Evolutionary conservation across 2,329 filamentous ascomycete species (phyloP).

Genomic region (Thermoascus crustaceus): DNA sequence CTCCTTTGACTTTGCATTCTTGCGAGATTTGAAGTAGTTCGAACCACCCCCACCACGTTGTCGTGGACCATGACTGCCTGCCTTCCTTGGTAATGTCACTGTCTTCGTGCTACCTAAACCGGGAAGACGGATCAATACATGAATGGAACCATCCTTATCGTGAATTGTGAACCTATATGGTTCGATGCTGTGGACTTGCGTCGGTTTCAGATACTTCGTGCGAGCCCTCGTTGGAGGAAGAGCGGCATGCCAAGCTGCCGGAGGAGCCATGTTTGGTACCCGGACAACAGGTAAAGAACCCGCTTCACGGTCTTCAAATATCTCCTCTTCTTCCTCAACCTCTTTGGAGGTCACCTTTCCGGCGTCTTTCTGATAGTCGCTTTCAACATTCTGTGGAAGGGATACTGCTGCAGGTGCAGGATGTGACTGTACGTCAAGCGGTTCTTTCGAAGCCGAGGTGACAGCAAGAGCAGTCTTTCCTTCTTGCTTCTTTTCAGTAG

Average conservation of each 20-base stretch:
- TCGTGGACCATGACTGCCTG: slow-evolving; percentile 16
- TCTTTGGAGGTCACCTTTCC: slow-evolving; percentile 52
- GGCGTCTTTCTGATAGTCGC: slow-evolving; percentile 30
- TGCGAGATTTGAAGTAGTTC: slow-evolving; percentile 22
- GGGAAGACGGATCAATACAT: slow-evolving; percentile 40
- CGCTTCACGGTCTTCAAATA: slow-evolving; percentile 74
- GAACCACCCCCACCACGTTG: slow-evolving; percentile 16
- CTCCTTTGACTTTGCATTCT: slow-evolving; percentile 25
- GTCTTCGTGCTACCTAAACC: slow-evolving; percentile 37
- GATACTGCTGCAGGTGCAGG: slow-evolving; percentile 60
- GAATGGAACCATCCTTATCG: slow-evolving; percentile 31
- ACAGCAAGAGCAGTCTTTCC: slow-evolving; percentile 55
- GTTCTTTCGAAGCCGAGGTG: slow-evolving; percentile 59
- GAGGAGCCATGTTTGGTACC: slow-evolving; percentile 56
- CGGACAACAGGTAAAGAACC: slow-evolving; percentile 65
- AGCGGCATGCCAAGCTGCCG: slow-evolving; percentile 56
- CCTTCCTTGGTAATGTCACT: slow-evolving; percentile 31
- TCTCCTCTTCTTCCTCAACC: slow-evolving; percentile 70
- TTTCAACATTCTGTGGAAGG: slow-evolving; percentile 44
- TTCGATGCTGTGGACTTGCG: slow-evolving; percentile 45
- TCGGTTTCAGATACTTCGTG: slow-evolving; percentile 45
- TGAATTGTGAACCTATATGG: slow-evolving; percentile 32
- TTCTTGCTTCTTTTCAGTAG: slow-evolving; percentile 43
- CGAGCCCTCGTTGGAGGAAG: slow-evolving; percentile 25
- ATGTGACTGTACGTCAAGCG: slow-evolving; percentile 50